Conservation (phyloP, 2,329 filamentous ascomycete genomes). For the Paracoccidioides brasiliensis region DNA sequence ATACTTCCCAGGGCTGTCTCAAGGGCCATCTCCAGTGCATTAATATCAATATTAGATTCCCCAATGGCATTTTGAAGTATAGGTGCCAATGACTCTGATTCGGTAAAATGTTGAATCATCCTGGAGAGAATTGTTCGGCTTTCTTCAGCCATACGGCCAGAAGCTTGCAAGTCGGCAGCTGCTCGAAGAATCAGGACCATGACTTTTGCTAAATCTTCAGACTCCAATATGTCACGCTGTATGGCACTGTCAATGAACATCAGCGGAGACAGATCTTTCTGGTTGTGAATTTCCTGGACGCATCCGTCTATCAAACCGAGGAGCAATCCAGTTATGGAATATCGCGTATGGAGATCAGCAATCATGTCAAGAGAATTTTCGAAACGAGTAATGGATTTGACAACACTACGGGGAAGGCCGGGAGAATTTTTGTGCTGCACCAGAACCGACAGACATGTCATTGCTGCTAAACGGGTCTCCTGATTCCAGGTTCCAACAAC, state of each 20-base stretch:
- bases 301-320: conserved; percentile 27
- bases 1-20: conserved; percentile 54
- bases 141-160: conserved; percentile 25
- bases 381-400: conserved; percentile 38
- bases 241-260: conserved; percentile 30
- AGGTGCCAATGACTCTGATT: conserved; percentile 45
- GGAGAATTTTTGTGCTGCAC: conserved; percentile 64
- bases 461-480: conserved; percentile 58
- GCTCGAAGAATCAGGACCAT: conserved; percentile 24
- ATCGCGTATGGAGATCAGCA: conserved; percentile 22
- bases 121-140: conserved; percentile 53
- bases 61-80: conserved; percentile 56
- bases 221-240: conserved; percentile 20
- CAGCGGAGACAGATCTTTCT: conserved; percentile 31
- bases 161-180: conserved; percentile 36
- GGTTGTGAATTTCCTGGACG: conserved; percentile 20
- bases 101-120: conserved; percentile 52
- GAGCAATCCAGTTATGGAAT: conserved; percentile 23
- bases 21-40: conserved; percentile 61
- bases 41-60: conserved; percentile 57
- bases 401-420: conserved; percentile 55
- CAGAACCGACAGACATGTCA: conserved; percentile 69
- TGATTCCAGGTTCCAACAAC: conserved; percentile 63
- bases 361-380: conserved; percentile 22
- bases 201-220: conserved; percentile 19